phyloP scores from a whole-genome alignment of 345 rosid genomes.

The Aquilaria sinensis region DNA sequence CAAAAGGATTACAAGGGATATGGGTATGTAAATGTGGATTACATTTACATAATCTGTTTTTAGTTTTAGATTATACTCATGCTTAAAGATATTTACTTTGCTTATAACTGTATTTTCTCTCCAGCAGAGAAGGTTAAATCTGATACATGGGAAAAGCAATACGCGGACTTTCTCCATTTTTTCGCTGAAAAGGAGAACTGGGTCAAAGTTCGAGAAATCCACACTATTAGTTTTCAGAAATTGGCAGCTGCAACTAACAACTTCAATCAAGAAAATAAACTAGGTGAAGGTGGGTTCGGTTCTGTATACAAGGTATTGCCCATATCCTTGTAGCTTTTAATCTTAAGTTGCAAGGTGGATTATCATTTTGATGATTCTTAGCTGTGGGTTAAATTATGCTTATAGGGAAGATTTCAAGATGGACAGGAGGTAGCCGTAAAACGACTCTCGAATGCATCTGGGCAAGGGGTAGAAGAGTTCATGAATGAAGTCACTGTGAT shows the following conservation, averaged over 20 bases:
- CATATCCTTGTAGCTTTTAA: neutral
- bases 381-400: neutral
- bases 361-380: neutral
- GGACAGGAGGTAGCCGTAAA: conserved; percentile 35
- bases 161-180: neutral
- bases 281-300: conserved; percentile 41
- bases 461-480: conserved; percentile 30
- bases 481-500: conserved; percentile 29
- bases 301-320: conserved; percentile 30
- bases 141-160: neutral
- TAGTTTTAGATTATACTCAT: no score
- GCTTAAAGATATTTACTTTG: no score
- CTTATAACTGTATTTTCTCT: neutral
- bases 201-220: conserved; percentile 18
- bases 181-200: neutral
- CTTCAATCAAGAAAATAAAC: conserved; percentile 19
- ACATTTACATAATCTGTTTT: neutral
- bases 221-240: conserved; percentile 18
- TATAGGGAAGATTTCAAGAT: conserved; percentile 20
- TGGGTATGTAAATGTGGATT: neutral
- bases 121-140: conserved; percentile 3
- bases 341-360: neutral
- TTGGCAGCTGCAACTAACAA: conserved; percentile 22
- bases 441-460: conserved; percentile 26
- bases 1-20: neutral